Evolutionary conservation across 2,329 filamentous ascomycete genomes (phyloP), one percentile per base, ranked within the genome.

Genomic region (Fusarium equiseti): DNA sequence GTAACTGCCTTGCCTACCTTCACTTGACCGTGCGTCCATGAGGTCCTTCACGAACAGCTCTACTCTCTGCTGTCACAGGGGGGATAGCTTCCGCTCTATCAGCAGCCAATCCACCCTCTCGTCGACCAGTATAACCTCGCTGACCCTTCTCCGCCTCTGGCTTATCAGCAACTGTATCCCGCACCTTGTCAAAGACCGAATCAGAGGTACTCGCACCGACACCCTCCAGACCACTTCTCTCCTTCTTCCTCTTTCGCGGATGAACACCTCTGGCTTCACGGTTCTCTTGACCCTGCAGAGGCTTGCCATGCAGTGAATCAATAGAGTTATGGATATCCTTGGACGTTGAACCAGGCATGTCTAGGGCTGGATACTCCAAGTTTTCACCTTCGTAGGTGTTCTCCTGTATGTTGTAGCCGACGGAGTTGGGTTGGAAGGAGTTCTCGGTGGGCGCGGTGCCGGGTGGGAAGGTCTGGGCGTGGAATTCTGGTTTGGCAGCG

Each of bases 191-290:
- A 27, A 48, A 58, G 16, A 42, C 52, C 8, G 58, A 60, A 10
- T 15, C 3, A 6, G 8, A 18, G 2, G 42, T 58, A 18, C 58
- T 60, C 0, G 58, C 51, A 4, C 42, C 52, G 0, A 60, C 51
- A 48, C 58, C 58, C 3, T 60, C 58, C 0, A 58, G 10, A 3
- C 58, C 52, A 18, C 58, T 58, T 15, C 26, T 26, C 4, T 60
- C 58, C 58, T 60, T 60, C 58, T 60, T 60, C 6, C 58, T 60
- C 52, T 58, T 60, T 13, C 58, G 27, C 0, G 58, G 58, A 48
- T 60, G 58, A n/a, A 58, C 51, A 7, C 58, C 58, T 11, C 58
- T 42, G 4, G 12, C 12, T 20, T 60, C 58, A 27, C 58, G 52
- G 26, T 58, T 60, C n/a, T 58, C 51, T 46, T 58, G 52, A 1